phyloP scores from a whole-genome alignment of 352 stramenopile species.

The Globisporangium middletonii region DNA sequence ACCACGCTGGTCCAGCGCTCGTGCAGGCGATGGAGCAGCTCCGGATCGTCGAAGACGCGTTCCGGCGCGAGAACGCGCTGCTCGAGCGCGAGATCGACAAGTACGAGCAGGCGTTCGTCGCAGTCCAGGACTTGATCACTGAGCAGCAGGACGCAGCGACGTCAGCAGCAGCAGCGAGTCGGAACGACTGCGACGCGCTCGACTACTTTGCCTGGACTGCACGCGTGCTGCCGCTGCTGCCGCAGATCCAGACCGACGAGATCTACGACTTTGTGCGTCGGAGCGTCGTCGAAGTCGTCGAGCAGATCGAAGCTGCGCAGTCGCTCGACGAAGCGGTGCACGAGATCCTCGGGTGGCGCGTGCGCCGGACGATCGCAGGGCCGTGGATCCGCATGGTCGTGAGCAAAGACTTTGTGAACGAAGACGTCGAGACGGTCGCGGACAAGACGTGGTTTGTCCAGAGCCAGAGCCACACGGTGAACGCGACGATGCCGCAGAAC shows the following conservation, averaged over 20 bases:
- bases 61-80: conserved; percentile 10
- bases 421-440: conserved; percentile 8
- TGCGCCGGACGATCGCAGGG: conserved; percentile 10
- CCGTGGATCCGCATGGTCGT: conserved; percentile 18
- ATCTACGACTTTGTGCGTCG: conserved; percentile 8
- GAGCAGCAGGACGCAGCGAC: neutral
- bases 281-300: conserved; percentile 13
- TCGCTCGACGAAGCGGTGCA: conserved; percentile 9
- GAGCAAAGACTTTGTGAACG: conserved; percentile 14
- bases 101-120: conserved; percentile 14
- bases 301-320: conserved; percentile 6
- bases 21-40: conserved; percentile 8
- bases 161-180: neutral
- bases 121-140: conserved; percentile 2
- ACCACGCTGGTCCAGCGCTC: too few relatives aligned
- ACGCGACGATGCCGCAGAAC: conserved; percentile 19
- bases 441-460: conserved; percentile 15
- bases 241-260: conserved; percentile 9
- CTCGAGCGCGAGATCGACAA: conserved; percentile 12
- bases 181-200: too few relatives aligned
- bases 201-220: conserved; percentile 15
- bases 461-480: conserved; percentile 12
- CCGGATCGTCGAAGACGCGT: conserved; percentile 5
- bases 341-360: conserved; percentile 18
- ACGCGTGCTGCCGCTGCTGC: conserved; percentile 7